Evolutionary conservation across 2,329 filamentous ascomycete genomes (phyloP).

Genomic region (Penicillium crustosum): DNA sequence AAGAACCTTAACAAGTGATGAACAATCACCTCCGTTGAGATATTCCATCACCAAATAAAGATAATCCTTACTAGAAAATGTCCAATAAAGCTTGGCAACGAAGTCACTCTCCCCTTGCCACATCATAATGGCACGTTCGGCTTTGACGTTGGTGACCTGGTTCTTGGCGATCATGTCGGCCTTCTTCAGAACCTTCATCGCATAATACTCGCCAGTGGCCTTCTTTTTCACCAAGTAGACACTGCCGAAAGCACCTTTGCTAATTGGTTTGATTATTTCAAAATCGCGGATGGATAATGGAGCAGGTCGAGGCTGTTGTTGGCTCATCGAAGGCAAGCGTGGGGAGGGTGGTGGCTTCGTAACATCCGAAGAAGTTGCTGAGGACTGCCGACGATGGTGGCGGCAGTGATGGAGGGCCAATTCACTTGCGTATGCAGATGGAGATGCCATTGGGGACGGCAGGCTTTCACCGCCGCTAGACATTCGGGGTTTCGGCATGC

Average conservation of each 20-base stretch:
- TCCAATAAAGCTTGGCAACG: constrained; percentile 99
- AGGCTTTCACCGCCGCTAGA: constrained; percentile 55
- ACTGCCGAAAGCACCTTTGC: constrained; percentile 96
- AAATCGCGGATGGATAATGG: constrained; percentile 98
- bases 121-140: constrained; percentile 99
- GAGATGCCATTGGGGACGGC: constrained; percentile 84
- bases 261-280: constrained; percentile 99
- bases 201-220: constrained; percentile 95
- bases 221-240: constrained; percentile 99
- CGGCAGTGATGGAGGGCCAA: constrained; percentile 52
- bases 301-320: constrained; percentile 76
- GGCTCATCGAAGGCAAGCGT: constrained; percentile 71
- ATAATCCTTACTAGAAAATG: constrained; percentile 98
- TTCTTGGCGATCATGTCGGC: constrained; percentile 99
- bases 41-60: constrained; percentile 99
- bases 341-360: constrained; percentile 75
- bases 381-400: constrained; percentile 87
- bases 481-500: constrained; percentile 78
- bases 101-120: constrained; percentile 99
- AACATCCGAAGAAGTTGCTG: constrained; percentile 74
- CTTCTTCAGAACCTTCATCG: constrained; percentile 97
- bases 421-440: constrained; percentile 79
- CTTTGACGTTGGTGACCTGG: constrained; percentile 98
- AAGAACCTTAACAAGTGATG: constrained; percentile 90
- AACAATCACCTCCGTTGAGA: constrained; percentile 94